Evolutionary conservation across 805 yeast genomes (phyloP), one percentile per base, ranked within the genome.

Genomic region (Candida methanosorbosa): DNA sequence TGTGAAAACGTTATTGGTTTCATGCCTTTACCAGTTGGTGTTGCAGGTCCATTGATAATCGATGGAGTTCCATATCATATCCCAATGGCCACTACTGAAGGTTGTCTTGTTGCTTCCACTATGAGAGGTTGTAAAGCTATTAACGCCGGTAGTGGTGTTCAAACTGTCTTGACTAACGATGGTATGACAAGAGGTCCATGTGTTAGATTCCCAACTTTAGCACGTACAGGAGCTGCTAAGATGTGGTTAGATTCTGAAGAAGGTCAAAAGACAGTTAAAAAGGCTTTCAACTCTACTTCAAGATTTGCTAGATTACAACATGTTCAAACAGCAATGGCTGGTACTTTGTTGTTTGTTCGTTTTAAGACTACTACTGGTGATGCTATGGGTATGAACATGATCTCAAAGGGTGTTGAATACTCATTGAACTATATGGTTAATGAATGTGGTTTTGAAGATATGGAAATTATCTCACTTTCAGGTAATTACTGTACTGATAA

Each of bases 341-440:
- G 99, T 21, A 81, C 81, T 32, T 68, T 82, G 47, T 68, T 92
- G 49, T 92, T 75, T 52, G 81, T 92, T 48, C 78, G 99, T 53
- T 92, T 92, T 68, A 78, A 88, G 57, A 94, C 99, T n/a, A 87
- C 95, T 27, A 92, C 99, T 15, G 99, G 99, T 60, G 99, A 92
- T 66, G 99, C 99, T 15, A 92, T 92, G 99, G 99, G 99, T 44
- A 92, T 92, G 99, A 92, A 92, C 59, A 92, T 92, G 99, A 92
- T 92, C 41, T 90, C 97, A 20, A 92, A 92, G 63, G 99, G 98
- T 59, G 96, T 87, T 30, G 99, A 92, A 56, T 70, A 67, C 56
- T 75, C 96, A 1, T 72, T 92, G 52, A 78, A 78, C 41, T 76
- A 72, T 56, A 86, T 92, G 95, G 75, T 72, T 29, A 83, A 81